Base-by-base conservation (phyloP, 768 basidiomycete genomes). In the Kwoniella shandongensis region DNA sequence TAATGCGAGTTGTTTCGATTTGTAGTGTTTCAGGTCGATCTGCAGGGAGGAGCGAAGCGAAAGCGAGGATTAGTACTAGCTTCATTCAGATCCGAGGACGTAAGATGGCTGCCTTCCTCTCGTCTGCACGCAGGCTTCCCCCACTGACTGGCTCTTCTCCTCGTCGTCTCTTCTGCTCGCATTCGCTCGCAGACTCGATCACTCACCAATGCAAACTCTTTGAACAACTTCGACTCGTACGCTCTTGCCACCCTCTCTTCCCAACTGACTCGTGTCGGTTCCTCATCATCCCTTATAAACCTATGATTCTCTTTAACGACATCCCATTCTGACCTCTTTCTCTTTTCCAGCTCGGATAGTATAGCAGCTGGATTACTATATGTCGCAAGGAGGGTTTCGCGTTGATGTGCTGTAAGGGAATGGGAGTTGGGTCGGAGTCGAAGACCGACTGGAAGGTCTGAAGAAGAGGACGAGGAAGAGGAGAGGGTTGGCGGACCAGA, bases 11-110 rank as follows among this genome's bases (percentile, higher is more conserved):
- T 92, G 59, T 22, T 90, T 89, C 0, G 88, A 85, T 79, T 91
- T 96, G 81, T 89, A 96, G 72, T 97, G 94, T 79, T 97, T 97
- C 58, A 97, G 79, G 77, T 97, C 91, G 71, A 76, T 72, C 75
- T 76, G 52, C 32, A 32, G 32, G 7, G 32, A 32, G 32, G 13
- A 32, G 7, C 6, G 7, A 6, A 6, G 7, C 32, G 13, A 13
- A 32, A 32, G 32, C 6, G 32, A 32, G 6, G 32, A 13, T 13
- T 32, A 6, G 32, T 6, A 32, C 6, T 32, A 32, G 32, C 7
- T 13, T 32, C 32, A 6, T 6, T 6, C 13, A 13, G 32, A 32
- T 32, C 13, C 6, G 32, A 32, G 32, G 13, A 32, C n/a, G n/a
- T n/a, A n/a, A n/a, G n/a, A n/a, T n/a, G n/a, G n/a, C n/a, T n/a